Evolutionary conservation across 2,329 filamentous ascomycete species (phyloP), one percentile per base, ranked within the genome.

Genomic region (Pseudopyricularia javanii): DNA sequence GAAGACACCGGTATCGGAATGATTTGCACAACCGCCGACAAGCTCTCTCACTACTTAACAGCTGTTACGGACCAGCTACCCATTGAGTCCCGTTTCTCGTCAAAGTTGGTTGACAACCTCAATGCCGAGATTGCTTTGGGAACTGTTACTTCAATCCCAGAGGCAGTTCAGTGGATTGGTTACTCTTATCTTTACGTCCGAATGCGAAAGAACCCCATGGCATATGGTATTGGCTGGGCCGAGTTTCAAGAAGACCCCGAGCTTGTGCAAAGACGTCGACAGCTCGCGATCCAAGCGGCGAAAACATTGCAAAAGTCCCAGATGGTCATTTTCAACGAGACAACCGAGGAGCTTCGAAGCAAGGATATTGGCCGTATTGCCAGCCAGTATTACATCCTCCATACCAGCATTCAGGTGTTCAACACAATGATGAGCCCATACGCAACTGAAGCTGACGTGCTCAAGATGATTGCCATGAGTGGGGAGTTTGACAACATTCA

Each of bases 301-400:
- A 78, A 84, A 45, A 87, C 88, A 5, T 72, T 98, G 45, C 91
- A 96, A 63, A 79, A 91, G 63, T 95, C 88, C 60, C 93, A 98
- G 68, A 98, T 98, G 94, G 93, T 98, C 62, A 93, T 98, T 54
- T 98, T 91, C 73, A 96, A 98, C 59, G 93, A 97, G 63, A 80
- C 76, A 17, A 98, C 91, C 0, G 91, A 96, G 59, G 91, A 96
- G 61, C 79, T 98, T 8, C 83, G 89, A 55, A 87, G 90, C 55
- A 98, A 98, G 66, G 91, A 98, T 61, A 86, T 97, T 50, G 93
- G 93, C 3, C 84, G 93, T 15, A 98, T 98, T 65, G 93, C 93
- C 15, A 97, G 91, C 66, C 91, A 98, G 66, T 98, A 86, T 64
- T 98, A 98, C 63, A 91, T 98, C 49, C 75, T 94, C 49, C 91